Base-by-base conservation (phyloP, 179 eudicot genomes). In the Spinacia oleracea region DNA sequence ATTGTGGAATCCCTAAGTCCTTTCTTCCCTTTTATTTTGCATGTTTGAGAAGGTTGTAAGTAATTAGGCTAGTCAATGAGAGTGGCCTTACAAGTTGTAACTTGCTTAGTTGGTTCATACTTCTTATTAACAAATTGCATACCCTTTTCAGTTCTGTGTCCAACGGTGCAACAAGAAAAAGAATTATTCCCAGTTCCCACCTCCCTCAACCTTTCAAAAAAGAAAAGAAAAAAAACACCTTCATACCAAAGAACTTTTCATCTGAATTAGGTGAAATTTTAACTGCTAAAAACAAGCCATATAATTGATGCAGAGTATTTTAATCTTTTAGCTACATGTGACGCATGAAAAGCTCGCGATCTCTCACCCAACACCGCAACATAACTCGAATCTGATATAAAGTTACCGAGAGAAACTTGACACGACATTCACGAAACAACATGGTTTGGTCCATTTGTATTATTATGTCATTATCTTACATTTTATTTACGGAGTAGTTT, bases 1-100 rank as follows among this genome's bases (percentile, higher is more conserved):
- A 29, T 31, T 14, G 40, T 2, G 40, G 60, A 71, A 48, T 50
- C 60, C 25, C 1, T 15, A 9, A 15, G 11, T 16, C 6, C 48
- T 46, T 51, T 9, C 4, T 4, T 31, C 0, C 21, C n/a, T 18
- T 71, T 50, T 29, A 5, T 2, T 27, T 45, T 45, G 2, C 5
- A 31, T 29, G 23, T 20, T 0, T 40, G 8, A 27, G 23, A 70
- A 45, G 34, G 48, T 25, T 3, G 15, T 29, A 62, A 62, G 9
- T 64, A 29, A 50, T 5, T 50, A 12, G 35, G 78, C 42, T 75
- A 40, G 40, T 75, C 34, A 9, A 18, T 60, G 35, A 27, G 1
- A 60, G n/a, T 60, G 42, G 78, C 68, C 32, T 74, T 70, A 46
- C 70, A 38, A 1, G 40, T 38, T 38, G 6, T 6, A 70, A 70